phyloP scores from a whole-genome alignment of 2,329 filamentous ascomycete genomes.

The Nemania sp. region DNA sequence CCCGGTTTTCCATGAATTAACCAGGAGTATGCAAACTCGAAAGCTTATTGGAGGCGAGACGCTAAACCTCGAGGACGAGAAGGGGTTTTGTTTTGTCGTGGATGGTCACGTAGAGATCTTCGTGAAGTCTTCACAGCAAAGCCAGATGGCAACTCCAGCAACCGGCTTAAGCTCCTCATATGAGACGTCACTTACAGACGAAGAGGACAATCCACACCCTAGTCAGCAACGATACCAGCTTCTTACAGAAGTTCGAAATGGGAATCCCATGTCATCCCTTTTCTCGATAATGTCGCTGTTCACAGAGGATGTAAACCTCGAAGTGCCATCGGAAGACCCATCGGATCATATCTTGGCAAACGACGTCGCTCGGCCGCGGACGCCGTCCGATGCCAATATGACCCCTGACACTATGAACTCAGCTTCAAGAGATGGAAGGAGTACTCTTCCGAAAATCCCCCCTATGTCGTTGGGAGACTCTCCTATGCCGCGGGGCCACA shows the following conservation, averaged over 20 bases:
- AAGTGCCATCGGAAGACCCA: conserved; percentile 67
- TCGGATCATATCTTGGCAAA: conserved; percentile 35
- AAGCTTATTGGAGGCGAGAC: conserved; percentile 97
- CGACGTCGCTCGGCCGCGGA: conserved; percentile 36
- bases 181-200: conserved; percentile 65
- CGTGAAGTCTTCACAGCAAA: conserved; percentile 75
- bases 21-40: conserved; percentile 95
- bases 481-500: conserved; percentile 34
- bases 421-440: conserved; percentile 37
- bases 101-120: conserved; percentile 97
- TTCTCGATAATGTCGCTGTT: conserved; percentile 98
- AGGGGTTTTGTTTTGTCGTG: conserved; percentile 96
- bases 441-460: conserved; percentile 64
- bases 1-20: conserved; percentile 96
- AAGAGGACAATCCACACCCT: conserved; percentile 62
- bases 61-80: conserved; percentile 92
- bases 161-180: conserved; percentile 47
- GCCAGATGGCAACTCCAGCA: conserved; percentile 36
- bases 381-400: conserved; percentile 31
- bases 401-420: conserved; percentile 31
- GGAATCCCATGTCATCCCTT: conserved; percentile 95
- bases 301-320: conserved; percentile 88
- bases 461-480: conserved; percentile 70
- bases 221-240: conserved; percentile 88
- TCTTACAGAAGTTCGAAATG: conserved; percentile 95